Percentiles rank a stretch among this genome's conserved stretches.
Evolutionary conservation across 129 eudicot species (phyloP).

Genomic region (Dittrichia graveolens): DNA sequence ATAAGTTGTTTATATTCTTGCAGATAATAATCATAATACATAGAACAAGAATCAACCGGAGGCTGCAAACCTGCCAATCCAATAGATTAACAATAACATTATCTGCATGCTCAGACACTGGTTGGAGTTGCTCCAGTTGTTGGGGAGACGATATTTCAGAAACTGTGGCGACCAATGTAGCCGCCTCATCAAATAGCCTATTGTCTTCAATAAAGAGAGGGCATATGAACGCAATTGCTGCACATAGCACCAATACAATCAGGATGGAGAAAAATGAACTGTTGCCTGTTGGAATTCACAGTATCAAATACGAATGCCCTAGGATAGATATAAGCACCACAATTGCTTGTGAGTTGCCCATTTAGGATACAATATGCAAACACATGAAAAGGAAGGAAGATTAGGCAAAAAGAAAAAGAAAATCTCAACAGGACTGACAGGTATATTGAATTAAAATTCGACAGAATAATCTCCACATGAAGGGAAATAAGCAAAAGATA

Average conservation of each 20-base stretch:
- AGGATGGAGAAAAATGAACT: slow-evolving; percentile 14
- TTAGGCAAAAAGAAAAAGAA: no score
- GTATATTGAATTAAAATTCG: no score
- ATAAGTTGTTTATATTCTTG: background rate
- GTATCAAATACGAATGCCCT: background rate
- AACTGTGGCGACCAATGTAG: slow-evolving; percentile 58
- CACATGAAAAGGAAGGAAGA: background rate
- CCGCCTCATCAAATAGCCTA: slow-evolving; percentile 44
- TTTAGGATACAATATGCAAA: background rate
- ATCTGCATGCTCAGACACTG: slow-evolving; percentile 49
- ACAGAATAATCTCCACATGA: no score
- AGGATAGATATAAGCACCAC: background rate
- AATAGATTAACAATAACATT: slow-evolving; percentile 67
- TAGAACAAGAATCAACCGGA: slow-evolving; percentile 7
- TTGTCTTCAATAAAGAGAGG: slow-evolving; percentile 79
- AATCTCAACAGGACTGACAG: no score
- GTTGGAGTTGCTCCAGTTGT: slow-evolving; percentile 64
- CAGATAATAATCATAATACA: background rate
- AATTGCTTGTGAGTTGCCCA: background rate
- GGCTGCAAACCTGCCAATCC: slow-evolving; percentile 92
- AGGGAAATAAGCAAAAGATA: no score
- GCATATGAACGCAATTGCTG: slow-evolving; percentile 71
- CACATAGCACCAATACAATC: slow-evolving; percentile 31
- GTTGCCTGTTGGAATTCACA: background rate
- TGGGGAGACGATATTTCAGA: slow-evolving; percentile 74